Conservation (phyloP, 129 eudicot species). For the Lactuca saligna region DNA sequence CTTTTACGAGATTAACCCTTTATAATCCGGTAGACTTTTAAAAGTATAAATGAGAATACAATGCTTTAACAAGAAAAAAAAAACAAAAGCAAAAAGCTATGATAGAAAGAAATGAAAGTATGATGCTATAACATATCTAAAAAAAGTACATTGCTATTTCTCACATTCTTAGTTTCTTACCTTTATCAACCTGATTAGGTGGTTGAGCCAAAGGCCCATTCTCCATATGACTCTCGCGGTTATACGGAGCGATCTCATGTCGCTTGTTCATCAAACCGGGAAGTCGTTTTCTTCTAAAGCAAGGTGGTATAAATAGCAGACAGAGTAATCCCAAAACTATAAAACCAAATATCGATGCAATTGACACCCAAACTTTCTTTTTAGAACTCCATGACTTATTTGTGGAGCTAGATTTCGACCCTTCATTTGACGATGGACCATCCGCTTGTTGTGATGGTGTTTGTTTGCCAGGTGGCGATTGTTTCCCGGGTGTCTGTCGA, state of each 20-base stretch:
- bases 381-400: constrained; percentile 43
- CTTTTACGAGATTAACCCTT: too few relatives aligned
- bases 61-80: too few relatives aligned
- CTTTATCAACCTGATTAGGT: constrained; percentile 59
- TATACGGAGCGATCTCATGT: constrained; percentile 77
- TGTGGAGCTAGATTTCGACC: constrained; percentile 41
- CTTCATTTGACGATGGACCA: constrained; percentile 52
- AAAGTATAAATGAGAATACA: too few relatives aligned
- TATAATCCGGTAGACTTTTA: too few relatives aligned
- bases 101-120: too few relatives aligned
- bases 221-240: constrained; percentile 51
- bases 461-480: constrained; percentile 44
- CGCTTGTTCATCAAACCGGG: constrained; percentile 46
- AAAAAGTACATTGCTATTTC: too few relatives aligned
- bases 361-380: constrained; percentile 74
- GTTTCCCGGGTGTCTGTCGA: constrained; percentile 48
- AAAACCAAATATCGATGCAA: constrained; percentile 57
- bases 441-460: constrained; percentile 47
- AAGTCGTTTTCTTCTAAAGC: constrained; percentile 46
- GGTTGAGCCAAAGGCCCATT: constrained; percentile 46
- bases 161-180: constrained; percentile 16
- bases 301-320: constrained; percentile 64
- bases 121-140: too few relatives aligned
- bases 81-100: too few relatives aligned
- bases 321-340: constrained; percentile 54